phyloP scores from a whole-genome alignment of 148 eudicot species.

The Fagopyrum homotropicum region DNA sequence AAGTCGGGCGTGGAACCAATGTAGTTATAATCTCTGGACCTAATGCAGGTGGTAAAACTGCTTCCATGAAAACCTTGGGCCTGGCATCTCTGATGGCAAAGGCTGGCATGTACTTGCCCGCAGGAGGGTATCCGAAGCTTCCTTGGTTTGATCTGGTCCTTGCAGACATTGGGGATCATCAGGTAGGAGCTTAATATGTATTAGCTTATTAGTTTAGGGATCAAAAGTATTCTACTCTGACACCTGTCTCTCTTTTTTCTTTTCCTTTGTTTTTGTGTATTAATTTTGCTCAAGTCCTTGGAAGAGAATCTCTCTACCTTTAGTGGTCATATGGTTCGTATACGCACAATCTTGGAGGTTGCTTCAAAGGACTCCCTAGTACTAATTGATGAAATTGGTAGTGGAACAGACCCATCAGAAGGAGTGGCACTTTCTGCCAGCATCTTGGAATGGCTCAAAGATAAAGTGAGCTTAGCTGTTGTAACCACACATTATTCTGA shows the following conservation, averaged over 20 bases:
- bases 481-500: conserved; percentile 95
- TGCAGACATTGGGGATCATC: conserved; percentile 95
- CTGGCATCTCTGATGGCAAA: conserved; percentile 80
- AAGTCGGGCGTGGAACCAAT: conserved; percentile 41
- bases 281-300: conserved; percentile 55
- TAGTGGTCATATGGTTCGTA: conserved; percentile 80
- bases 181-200: conserved; percentile 39
- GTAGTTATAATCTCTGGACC: conserved; percentile 96
- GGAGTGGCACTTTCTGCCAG: conserved; percentile 88
- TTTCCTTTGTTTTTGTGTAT: conserved; percentile 14
- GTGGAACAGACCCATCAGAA: conserved; percentile 98
- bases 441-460: conserved; percentile 80
- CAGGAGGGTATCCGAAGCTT: conserved; percentile 51
- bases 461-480: conserved; percentile 68
- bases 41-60: conserved; percentile 98
- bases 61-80: conserved; percentile 93
- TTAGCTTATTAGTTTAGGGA: conserved; percentile 12
- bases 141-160: conserved; percentile 96
- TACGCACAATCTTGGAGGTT: conserved; percentile 67
- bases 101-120: conserved; percentile 91
- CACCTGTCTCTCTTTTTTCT: conserved; percentile 12
- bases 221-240: conserved; percentile 17
- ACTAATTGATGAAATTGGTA: conserved; percentile 87
- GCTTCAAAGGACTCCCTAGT: conserved; percentile 73
- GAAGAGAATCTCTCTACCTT: conserved; percentile 95